Conservation (phyloP, 2,329 filamentous ascomycete genomes). For the Rhytidhysteron rufulum region DNA sequence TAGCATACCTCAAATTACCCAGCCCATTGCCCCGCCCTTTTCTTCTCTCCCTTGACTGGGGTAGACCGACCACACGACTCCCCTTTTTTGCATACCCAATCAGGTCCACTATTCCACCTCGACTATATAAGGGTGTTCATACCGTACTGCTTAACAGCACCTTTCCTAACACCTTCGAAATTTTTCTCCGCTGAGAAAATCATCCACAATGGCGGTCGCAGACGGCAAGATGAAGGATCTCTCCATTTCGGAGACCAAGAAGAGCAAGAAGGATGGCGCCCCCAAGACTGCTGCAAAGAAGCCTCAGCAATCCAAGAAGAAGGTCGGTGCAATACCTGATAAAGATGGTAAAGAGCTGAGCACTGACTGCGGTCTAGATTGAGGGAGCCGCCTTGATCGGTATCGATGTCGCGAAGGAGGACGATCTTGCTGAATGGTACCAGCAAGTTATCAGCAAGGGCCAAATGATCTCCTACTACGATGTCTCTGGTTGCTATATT, state of each 20-base stretch:
- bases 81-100: too few relatives aligned
- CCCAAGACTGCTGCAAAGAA: slow-evolving; percentile 37
- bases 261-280: slow-evolving; percentile 31
- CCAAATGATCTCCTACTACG: slow-evolving; percentile 97
- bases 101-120: too few relatives aligned
- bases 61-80: neutral
- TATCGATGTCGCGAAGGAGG: slow-evolving; percentile 79
- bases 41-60: too few relatives aligned
- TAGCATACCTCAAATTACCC: neutral
- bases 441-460: slow-evolving; percentile 96
- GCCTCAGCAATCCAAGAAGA: slow-evolving; percentile 48
- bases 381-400: slow-evolving; percentile 70
- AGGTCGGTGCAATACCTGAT: slow-evolving; percentile 17
- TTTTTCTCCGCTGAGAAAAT: neutral
- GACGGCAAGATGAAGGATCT: slow-evolving; percentile 46
- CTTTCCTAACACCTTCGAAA: too few relatives aligned
- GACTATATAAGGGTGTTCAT: too few relatives aligned
- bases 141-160: too few relatives aligned
- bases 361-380: slow-evolving; percentile 31
- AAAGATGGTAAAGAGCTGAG: neutral
- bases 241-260: slow-evolving; percentile 35
- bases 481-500: slow-evolving; percentile 77
- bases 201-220: slow-evolving; percentile 28
- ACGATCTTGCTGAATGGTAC: slow-evolving; percentile 93
- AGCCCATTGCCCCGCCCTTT: neutral